Evolutionary conservation across 2,329 filamentous ascomycete species (phyloP), one percentile per base, ranked within the genome.

Genomic region (Raffaelea albimanens): DNA sequence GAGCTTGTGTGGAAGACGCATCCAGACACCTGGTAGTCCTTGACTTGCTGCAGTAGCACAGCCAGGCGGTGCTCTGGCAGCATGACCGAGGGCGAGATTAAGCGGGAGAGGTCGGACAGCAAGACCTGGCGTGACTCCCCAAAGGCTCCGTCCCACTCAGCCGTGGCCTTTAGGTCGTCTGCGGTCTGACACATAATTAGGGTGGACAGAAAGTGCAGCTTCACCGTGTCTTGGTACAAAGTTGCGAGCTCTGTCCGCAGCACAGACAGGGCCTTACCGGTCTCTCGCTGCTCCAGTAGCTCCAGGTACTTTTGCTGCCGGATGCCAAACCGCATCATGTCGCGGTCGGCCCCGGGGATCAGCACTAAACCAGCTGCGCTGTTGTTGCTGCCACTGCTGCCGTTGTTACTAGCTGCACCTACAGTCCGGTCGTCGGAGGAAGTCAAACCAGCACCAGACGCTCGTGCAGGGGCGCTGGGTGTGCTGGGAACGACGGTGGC

Each of bases 251-350:
- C 91, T 53, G 80, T 82, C 19, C 93, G 81, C 41, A 98, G 74
- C n/a, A 96, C 88, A 58, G 75, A 74, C 49, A 98, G 71, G 8
- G 91, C 93, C 45, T 76, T 74, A 14, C 75, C 75, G 9, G 87
- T 78, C 57, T 96, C 82, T 55, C 81, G 73, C 57, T 74, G 71
- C 63, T 97, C 90, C 40, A 98, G 69, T 9, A 95, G 70, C 67
- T 98, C 93, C 25, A 98, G 71, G 58, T 91, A 98, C 63, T 97
- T 97, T 62, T 98, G 93, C 61, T 95, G 86, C 53, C 91, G 78
- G 58, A 98, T 72, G 71, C 82, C 83, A 63, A 97, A 96, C 42
- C 83, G 76, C 85, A 98, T 91, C 45, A 84, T 73, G 55, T 83
- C 80, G 49, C 76, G 76, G 57, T 95, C 84, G 7, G 87, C 84